These are phyloP conservation scores for Porcisia hertigi DNA, from an alignment of 208 protist genomes.

Conservation along the genomic window DNA sequence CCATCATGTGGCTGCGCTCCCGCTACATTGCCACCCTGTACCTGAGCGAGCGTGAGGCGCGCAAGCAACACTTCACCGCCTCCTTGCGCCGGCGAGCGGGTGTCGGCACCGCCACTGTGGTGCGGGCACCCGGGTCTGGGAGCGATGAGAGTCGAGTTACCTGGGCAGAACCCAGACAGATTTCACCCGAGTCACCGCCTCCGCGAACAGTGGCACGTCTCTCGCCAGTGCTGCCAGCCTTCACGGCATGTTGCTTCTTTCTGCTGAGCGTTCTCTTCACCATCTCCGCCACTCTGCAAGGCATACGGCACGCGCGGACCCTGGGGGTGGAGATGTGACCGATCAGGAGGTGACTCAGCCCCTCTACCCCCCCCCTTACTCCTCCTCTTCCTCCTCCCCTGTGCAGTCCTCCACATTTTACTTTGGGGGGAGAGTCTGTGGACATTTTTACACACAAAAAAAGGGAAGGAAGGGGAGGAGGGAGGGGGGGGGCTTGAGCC, in stretches of 20 bases:
- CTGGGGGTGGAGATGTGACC: neutral
- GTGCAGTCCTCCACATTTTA: too few species aligned
- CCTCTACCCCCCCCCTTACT: neutral
- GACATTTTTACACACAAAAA: too few species aligned
- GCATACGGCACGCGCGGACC: conserved; percentile 23
- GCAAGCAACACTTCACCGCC: conserved; percentile 11
- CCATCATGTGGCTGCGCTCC: conserved; percentile 51
- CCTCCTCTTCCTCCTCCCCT: neutral
- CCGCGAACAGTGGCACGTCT: conserved; percentile 46
- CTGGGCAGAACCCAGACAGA: neutral
- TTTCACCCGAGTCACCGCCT: neutral
- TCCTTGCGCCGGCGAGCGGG: neutral
- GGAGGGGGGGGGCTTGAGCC: too few species aligned
- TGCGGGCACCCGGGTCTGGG: neutral
- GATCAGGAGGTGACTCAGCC: too few species aligned
- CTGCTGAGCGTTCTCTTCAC: conserved; percentile 26
- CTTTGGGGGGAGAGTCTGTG: too few species aligned
- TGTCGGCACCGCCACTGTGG: neutral
- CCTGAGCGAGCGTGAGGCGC: conserved; percentile 34
- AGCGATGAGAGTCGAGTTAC: neutral
- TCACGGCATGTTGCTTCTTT: conserved; percentile 37
- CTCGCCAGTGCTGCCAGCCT: conserved; percentile 36
- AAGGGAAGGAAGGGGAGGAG: too few species aligned
- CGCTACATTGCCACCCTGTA: conserved; percentile 51
- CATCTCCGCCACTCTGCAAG: conserved; percentile 24